These are phyloP conservation scores for Botrytis squamosa DNA, from an alignment of 2,329 filamentous ascomycete species.

Conservation along the genomic window DNA sequence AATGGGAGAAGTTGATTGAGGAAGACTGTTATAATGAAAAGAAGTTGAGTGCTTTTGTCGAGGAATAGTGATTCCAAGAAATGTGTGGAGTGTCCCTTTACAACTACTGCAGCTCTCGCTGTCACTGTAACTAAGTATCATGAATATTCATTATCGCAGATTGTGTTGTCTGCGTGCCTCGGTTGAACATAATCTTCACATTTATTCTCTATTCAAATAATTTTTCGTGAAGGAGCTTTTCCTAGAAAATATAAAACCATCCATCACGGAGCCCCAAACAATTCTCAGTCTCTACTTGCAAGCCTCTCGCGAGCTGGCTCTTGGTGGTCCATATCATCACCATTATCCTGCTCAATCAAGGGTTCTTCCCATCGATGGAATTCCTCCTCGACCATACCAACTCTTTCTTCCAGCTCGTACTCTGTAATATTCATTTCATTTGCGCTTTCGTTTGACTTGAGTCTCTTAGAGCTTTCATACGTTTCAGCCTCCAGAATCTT, in stretches of 20 bases:
- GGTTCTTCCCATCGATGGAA: background rate
- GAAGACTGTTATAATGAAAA: slow-evolving; percentile 14
- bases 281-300: background rate
- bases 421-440: background rate
- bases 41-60: slow-evolving; percentile 15
- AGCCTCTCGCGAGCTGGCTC: background rate
- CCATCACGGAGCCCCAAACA: background rate
- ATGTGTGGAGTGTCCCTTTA: background rate
- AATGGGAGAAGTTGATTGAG: slow-evolving; percentile 19
- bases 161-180: background rate
- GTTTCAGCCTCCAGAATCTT: background rate
- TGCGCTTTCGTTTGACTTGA: background rate
- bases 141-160: background rate
- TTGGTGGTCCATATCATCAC: background rate
- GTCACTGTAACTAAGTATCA: background rate
- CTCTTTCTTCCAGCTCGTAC: background rate
- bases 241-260: background rate
- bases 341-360: background rate
- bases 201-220: background rate
- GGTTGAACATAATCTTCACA: background rate
- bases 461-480: background rate
- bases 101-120: background rate
- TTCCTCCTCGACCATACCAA: background rate
- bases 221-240: background rate
- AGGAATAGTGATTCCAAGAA: background rate